Evolutionary conservation across 345 rosid species (phyloP).

Genomic region (Gossypium ekmanianum): DNA sequence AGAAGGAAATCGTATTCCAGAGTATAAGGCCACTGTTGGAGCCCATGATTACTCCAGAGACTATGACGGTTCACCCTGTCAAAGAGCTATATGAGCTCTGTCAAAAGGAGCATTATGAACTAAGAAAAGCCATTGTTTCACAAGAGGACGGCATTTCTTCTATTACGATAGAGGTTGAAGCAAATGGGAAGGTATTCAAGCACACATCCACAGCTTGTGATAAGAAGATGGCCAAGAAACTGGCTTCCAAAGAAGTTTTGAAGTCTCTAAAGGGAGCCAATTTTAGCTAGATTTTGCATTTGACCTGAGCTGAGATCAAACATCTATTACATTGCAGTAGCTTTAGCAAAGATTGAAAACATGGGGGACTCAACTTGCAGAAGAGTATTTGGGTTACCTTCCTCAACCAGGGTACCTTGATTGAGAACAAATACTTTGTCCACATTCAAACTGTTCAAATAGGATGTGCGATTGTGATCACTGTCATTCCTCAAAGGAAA

Average conservation of each 20-base stretch:
- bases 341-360: too few relatives aligned
- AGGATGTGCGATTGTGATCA: too few relatives aligned
- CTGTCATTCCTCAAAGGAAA: conserved; percentile 43
- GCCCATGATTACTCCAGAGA: conserved; percentile 64
- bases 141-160: conserved; percentile 23
- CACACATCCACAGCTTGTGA: conserved; percentile 41
- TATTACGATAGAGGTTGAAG: conserved; percentile 48
- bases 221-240: conserved; percentile 46
- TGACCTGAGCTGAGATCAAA: too few relatives aligned
- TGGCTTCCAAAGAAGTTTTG: conserved; percentile 60
- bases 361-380: too few relatives aligned
- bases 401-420: too few relatives aligned
- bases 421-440: too few relatives aligned
- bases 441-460: too few relatives aligned
- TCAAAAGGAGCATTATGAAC: conserved; percentile 35
- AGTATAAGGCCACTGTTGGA: conserved; percentile 73
- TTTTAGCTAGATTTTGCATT: neutral
- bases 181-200: conserved; percentile 32
- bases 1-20: conserved; percentile 49
- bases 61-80: conserved; percentile 54
- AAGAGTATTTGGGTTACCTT: too few relatives aligned
- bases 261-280: conserved; percentile 34
- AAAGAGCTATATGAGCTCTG: conserved; percentile 58
- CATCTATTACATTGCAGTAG: too few relatives aligned
- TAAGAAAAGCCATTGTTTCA: conserved; percentile 14